Evolutionary conservation across 2,329 filamentous ascomycete genomes (phyloP), one percentile per base, ranked within the genome.

Genomic region (Colletotrichum sansevieriae): DNA sequence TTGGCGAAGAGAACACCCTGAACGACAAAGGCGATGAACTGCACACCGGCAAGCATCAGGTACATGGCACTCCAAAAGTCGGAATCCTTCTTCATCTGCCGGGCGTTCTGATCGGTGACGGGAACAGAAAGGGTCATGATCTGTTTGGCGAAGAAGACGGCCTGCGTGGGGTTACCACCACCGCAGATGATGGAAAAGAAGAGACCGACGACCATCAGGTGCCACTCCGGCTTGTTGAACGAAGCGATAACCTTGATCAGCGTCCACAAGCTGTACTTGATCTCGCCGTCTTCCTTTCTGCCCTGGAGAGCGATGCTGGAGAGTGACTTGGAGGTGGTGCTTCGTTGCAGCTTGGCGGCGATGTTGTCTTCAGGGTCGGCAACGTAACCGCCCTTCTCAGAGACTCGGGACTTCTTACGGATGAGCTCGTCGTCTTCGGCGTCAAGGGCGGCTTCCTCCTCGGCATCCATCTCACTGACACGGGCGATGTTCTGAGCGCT

Each of bases 31-130:
- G 90, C 84, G 62, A 95, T 78, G 68, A 97, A 88, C 75, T 92
- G 88, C 10, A 92, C 88, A 62, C 94, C 79, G 3, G 90, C 94
- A 63, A 98, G 84, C 87, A 97, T 94, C 71, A 95, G 85, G 79
- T 91, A 97, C 94, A 97, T 97, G 74, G 90, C 82, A 65, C 89
- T 90, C 94, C 94, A 98, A 78, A 97, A 97, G 76, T 94, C 89
- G 20, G 92, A 90, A 68, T 95, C 87, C 18, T 85, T 83, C 72
- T 91, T 88, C 60, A 97, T 84, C 62, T 88, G 79, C 35, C 76
- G 79, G 47, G 83, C 18, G 77, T 84, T 84, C 41, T 73, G 78
- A 15, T 81, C 79, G 29, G 84, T 87, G 20, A 90, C 72, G 11
- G 80, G 78, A 2, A 78, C 81, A 8, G 90, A 88, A 12, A 96